Conservation (phyloP, 2,329 filamentous ascomycete genomes). For the Scopulariopsis brevicaulis region DNA sequence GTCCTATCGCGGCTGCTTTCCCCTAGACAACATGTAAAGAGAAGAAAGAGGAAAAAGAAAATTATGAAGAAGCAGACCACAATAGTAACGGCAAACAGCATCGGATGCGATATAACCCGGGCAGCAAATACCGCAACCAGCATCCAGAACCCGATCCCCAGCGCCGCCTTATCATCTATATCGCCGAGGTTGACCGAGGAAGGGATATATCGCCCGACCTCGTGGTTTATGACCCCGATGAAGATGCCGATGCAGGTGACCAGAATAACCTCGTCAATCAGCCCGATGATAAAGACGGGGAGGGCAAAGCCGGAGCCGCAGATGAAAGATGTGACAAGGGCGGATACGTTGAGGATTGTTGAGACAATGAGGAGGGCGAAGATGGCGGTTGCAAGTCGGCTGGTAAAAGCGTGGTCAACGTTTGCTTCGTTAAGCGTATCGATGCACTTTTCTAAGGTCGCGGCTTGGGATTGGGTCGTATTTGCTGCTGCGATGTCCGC, state of each 20-base stretch:
- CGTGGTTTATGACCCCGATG: slow-evolving; percentile 3
- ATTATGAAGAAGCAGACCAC: neutral
- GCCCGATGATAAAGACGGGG: neutral
- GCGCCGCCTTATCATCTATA: slow-evolving; percentile 1
- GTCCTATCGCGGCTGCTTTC: neutral
- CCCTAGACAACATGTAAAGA: neutral
- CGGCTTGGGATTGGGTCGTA: neutral
- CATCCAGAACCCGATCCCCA: slow-evolving; percentile 4
- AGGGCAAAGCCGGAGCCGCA: neutral
- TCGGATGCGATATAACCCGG: neutral
- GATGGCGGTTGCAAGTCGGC: neutral
- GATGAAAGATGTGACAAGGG: neutral
- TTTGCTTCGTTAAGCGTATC: neutral
- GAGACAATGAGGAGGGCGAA: slow-evolving; percentile 3
- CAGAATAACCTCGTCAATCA: slow-evolving; percentile 1
- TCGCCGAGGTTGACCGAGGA: neutral
- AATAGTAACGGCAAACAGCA: neutral
- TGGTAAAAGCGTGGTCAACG: neutral
- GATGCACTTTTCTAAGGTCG: neutral
- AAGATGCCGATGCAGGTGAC: slow-evolving; percentile 1
- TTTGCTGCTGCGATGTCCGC: neutral
- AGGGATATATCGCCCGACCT: slow-evolving; percentile 1
- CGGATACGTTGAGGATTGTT: neutral
- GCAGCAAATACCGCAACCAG: neutral
- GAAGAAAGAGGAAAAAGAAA: neutral